These are phyloP conservation scores for Geotrichum bryndzae DNA, from an alignment of 1,139 yeast species.

Conservation along the genomic window DNA sequence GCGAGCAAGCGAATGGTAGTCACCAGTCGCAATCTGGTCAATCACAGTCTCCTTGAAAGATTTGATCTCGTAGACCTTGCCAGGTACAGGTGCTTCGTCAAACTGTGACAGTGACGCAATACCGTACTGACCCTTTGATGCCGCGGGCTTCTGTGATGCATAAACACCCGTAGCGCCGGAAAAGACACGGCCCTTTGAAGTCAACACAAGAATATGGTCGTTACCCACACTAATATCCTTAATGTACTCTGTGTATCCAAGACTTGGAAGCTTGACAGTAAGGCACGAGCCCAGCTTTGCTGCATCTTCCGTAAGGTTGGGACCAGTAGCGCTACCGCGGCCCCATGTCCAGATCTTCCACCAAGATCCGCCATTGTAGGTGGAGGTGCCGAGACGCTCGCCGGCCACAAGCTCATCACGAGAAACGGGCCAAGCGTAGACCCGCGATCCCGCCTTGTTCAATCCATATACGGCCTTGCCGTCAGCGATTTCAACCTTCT, in stretches of 20 bases:
- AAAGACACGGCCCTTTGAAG: constrained; percentile 58
- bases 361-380: constrained; percentile 10
- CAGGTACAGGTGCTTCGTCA: constrained; percentile 43
- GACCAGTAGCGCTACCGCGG: background rate
- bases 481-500: constrained; percentile 46
- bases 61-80: constrained; percentile 35
- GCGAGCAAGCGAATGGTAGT: constrained; percentile 61
- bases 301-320: constrained; percentile 1
- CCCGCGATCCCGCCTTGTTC: constrained; percentile 41
- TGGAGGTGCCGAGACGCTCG: constrained; percentile 5
- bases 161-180: constrained; percentile 51
- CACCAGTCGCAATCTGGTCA: constrained; percentile 63
- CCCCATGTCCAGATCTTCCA: constrained; percentile 18
- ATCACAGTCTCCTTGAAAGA: constrained; percentile 37
- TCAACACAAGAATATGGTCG: constrained; percentile 58
- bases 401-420: constrained; percentile 12
- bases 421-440: constrained; percentile 21
- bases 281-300: constrained; percentile 11
- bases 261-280: constrained; percentile 21
- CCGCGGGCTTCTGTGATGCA: constrained; percentile 24
- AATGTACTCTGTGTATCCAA: constrained; percentile 45
- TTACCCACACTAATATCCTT: constrained; percentile 53
- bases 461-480: constrained; percentile 53
- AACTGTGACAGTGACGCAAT: constrained; percentile 65
- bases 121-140: constrained; percentile 77